These are phyloP conservation scores for Tylopilus rubrobrunneus DNA, from an alignment of 768 basidiomycete species.

Conservation along the genomic window DNA sequence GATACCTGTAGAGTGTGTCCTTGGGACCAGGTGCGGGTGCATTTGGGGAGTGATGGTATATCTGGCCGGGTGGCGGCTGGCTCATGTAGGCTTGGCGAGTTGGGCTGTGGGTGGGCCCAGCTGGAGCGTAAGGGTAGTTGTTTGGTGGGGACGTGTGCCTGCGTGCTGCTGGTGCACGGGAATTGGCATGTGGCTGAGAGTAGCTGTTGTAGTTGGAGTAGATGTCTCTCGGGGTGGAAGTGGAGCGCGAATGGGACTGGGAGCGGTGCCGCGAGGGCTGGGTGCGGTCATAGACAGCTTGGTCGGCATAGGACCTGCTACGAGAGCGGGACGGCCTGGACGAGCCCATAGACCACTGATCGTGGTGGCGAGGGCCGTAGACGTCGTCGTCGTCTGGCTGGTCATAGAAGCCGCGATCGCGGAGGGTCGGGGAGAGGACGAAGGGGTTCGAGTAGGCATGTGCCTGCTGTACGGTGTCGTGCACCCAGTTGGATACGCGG, in stretches of 20 bases:
- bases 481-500: conserved; percentile 49
- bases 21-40: conserved; percentile 13
- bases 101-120: conserved; percentile 8
- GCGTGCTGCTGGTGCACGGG: conserved; percentile 16
- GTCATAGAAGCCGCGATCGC: conserved; percentile 31
- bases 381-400: background rate
- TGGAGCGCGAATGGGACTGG: conserved; percentile 25
- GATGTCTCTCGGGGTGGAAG: conserved; percentile 11
- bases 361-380: conserved; percentile 1
- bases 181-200: conserved; percentile 12
- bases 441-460: conserved; percentile 29
- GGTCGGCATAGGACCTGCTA: conserved; percentile 24
- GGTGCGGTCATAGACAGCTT: conserved; percentile 16
- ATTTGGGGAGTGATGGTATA: conserved; percentile 14
- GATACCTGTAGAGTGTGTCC: conserved; percentile 14
- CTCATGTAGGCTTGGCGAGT: conserved; percentile 15
- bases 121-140: conserved; percentile 17
- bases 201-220: conserved; percentile 11
- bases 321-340: conserved; percentile 25
- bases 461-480: conserved; percentile 35
- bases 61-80: conserved; percentile 29
- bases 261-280: conserved; percentile 17
- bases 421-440: conserved; percentile 25
- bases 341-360: conserved; percentile 18
- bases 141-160: conserved; percentile 17